Evolutionary conservation across 1,284 basidiomycete genomes (phyloP).

Genomic region (Trametes polyzona): DNA sequence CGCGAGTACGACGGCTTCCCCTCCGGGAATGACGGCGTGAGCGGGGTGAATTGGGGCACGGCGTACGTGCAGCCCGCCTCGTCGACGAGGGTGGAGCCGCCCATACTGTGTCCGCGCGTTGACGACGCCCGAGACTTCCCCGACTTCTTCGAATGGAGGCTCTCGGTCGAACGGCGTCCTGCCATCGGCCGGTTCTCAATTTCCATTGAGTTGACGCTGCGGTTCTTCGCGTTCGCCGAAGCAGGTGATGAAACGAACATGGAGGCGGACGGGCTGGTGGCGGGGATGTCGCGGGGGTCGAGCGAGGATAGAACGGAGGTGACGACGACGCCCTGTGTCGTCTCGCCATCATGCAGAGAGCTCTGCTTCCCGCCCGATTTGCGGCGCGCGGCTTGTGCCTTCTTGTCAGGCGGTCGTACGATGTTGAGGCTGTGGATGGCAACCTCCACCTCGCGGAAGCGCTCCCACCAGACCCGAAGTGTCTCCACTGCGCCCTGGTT

Average conservation of each 20-base stretch:
- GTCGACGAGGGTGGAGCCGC: conserved; percentile 18
- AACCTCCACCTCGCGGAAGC: conserved; percentile 67
- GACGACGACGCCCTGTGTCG: conserved; percentile 21
- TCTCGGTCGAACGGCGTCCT: conserved; percentile 42
- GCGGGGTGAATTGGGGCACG: conserved; percentile 11
- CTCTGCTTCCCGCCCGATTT: conserved; percentile 17
- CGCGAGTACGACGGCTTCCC: conserved; percentile 37
- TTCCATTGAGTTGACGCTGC: conserved; percentile 26
- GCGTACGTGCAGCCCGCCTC: conserved; percentile 18
- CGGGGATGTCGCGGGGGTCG: conserved; percentile 20
- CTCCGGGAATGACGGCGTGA: conserved; percentile 5
- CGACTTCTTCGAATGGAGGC: conserved; percentile 47
- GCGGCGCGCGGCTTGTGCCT: conserved; percentile 15
- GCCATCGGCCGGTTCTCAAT: conserved; percentile 12
- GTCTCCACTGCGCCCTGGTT: conserved; percentile 69
- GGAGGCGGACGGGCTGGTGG: conserved; percentile 3
- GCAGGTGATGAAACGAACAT: conserved; percentile 9
- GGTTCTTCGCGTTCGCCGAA: conserved; percentile 21
- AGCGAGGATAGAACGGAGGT: conserved; percentile 23
- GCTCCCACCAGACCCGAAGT: conserved; percentile 63
- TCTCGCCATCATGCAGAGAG: conserved; percentile 17
- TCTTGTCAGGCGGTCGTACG: conserved; percentile 32
- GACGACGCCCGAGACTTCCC: conserved; percentile 34
- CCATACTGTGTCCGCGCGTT: conserved; percentile 27
- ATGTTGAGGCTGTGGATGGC: conserved; percentile 51